Base-by-base conservation (phyloP, 768 basidiomycete species). In the Botryobasidium botryosum region DNA sequence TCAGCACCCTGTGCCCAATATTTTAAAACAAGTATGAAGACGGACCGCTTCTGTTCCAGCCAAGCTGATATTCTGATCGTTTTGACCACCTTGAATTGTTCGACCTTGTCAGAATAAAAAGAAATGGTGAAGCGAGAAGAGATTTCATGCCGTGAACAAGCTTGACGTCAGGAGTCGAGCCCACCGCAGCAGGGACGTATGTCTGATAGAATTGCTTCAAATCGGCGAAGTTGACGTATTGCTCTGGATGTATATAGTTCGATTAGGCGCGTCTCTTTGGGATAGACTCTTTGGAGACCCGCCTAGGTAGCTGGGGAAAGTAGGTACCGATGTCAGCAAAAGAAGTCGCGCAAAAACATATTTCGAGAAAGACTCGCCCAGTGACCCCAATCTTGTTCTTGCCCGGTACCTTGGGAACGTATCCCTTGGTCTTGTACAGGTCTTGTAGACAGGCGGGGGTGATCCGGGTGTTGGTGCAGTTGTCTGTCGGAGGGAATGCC, bases 141-240 rank as follows among this genome's bases (percentile, higher is more conserved):
- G 8, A 27, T 27, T 8, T 39, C 10, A 8, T 10, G 20, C 20
- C 32, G 37, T 47, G 42, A 17, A 47, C 33, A n/a, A 47, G 33
- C 40, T 47, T 29, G n/a, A 47, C 45, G 7, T 8, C 27, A 23
- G 42, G 31, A n/a, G 39, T 47, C 26, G 17, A 20, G 40, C 15
- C 35, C 13, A 29, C 45, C 17, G 45, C 45, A 12, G 21, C 10
- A 17, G 45, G 45, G 5, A 47, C 13, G 40, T 24, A 47, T 13
- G 23, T 20, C 24, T 40, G 32, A 5, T 45, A 43, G 33, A 47
- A 47, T 29, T 17, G 31, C 25, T 47, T 42, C 7, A 40, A 23
- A 35, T 47, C 46, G 24, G n/a, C 18, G 15, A 47, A 25, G 45
- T 47, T 47, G 10, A 40, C 45, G 17, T 35, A 47, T 23, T 47